phyloP scores from a whole-genome alignment of 2,329 filamentous ascomycete species.

The Ciborinia camelliae region DNA sequence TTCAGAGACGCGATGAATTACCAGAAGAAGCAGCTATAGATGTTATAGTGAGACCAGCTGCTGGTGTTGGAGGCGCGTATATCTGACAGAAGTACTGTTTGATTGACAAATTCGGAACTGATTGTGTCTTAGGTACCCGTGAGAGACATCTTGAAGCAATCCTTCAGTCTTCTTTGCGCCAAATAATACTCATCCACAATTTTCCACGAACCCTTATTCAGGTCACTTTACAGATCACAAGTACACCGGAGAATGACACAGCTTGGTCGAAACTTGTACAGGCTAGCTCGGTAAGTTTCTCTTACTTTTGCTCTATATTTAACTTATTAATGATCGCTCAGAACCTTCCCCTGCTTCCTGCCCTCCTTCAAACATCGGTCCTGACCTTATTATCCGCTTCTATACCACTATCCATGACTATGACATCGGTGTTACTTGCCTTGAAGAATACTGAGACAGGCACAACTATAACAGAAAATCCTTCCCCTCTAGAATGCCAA shows the following conservation, averaged over 20 bases:
- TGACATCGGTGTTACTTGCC: conserved; percentile 63
- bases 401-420: conserved; percentile 72
- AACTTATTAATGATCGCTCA: conserved; percentile 39
- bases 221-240: conserved; percentile 73
- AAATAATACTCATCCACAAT: conserved; percentile 69
- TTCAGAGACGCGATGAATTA: conserved; percentile 81
- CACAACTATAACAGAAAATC: conserved; percentile 52
- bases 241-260: conserved; percentile 65
- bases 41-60: conserved; percentile 81
- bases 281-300: conserved; percentile 52
- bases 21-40: conserved; percentile 89
- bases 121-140: conserved; percentile 51
- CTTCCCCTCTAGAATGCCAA: conserved; percentile 59
- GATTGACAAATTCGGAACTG: conserved; percentile 5
- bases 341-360: conserved; percentile 77
- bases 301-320: conserved; percentile 17
- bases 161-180: conserved; percentile 67
- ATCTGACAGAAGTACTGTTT: conserved; percentile 12
- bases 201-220: conserved; percentile 78
- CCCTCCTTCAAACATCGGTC: conserved; percentile 75
- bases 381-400: conserved; percentile 78
- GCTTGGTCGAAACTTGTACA: conserved; percentile 58
- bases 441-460: conserved; percentile 46
- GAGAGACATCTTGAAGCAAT: conserved; percentile 80
- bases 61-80: conserved; percentile 71